Base-by-base conservation (phyloP, 2,329 filamentous ascomycete genomes). In the Leptographium flavum region DNA sequence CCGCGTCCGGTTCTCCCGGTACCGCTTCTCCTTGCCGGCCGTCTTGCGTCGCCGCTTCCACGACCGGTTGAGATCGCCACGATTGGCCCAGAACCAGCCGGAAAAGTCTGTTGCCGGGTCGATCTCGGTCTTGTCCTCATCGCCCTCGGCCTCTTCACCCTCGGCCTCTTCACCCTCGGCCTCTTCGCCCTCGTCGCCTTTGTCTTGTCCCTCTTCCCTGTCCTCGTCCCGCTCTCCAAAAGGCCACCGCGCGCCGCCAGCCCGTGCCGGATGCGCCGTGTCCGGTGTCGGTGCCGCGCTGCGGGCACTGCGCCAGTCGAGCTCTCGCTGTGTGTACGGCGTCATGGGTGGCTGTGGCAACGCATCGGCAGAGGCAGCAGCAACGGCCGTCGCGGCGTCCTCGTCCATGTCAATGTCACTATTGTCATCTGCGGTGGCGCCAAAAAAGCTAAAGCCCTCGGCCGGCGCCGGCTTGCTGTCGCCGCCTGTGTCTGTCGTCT, bases 261-360 rank as follows among this genome's bases (percentile, higher is more conserved):
- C 33, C 25, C 77, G 75, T 35, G 70, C 78, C 2, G 84, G 79
- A 48, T 87, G 79, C 2, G 87, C 87, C 0, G 92, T 96, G 58
- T 98, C 92, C 0, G 92, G 92, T 0, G 92, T 98, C 0, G 92
- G 92, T 3, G 92, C 92, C 6, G 87, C 87, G 58, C 87, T 95
- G 46, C 92, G 75, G n/a, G 84, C 58, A 42, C 74, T 76, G 50
- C 87, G 75, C 63, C 70, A 77, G 54, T 86, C 81, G 27, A 90
- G 68, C 53, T 96, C 90, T 53, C 80, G 75, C 50, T 80, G 78
- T 1, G 84, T 86, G 59, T 79, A 94, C 0, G 90, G 90, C 0
- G 90, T 95, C 62, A 87, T 77, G 13, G 87, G 88, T 5, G 67
- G 47, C 43, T 48, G 47, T 13, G 22, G 23, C 10, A 19, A 31